Base-by-base conservation (phyloP, 495 filamentous ascomycete genomes). In the Lichina pygmaea region DNA sequence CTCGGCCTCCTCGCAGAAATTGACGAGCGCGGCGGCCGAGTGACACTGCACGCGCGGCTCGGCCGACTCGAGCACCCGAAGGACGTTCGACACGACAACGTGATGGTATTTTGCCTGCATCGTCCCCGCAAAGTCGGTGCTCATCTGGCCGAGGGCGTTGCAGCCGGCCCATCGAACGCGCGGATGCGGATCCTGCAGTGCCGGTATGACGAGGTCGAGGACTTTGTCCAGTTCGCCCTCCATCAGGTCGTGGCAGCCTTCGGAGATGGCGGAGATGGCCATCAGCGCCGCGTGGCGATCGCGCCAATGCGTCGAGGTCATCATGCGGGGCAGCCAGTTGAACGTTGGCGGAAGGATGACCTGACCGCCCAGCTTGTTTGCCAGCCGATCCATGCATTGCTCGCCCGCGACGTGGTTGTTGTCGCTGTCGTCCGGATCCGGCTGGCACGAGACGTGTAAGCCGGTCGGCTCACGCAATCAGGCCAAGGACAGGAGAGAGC, bases 141-240 rank as follows among this genome's bases (percentile, higher is more conserved):
- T 95, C 91, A 99, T 99, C 58, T 99, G 91, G 11, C 91, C 91
- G 24, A 99, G 66, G n/a, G 91, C 91, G 57, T 99, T 95, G 64
- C 91, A 99, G 34, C 86, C 91, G 33, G 91, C 91, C 74, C 91
- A 99, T 46, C 89, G 78, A 43, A 99, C 91, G 48, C 91, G 80
- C 16, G 91, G 83, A 56, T 95, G 91, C 38, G 77, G 67, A 51
- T 95, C 86, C 49, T 76, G 73, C n/a, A 99, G 68, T 43, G 86
- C 81, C 11, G 91, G 91, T 38, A 93, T 73, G 38, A 99, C 89
- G 24, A 95, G 68, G 42, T 86, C 84, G 48, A 99, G 66, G 17
- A 99, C 86, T 57, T 93, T 82, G 55, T 81, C 80, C 5, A 99
- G 66, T 56, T 99, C 86, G 42, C 79, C 81, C 46, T 86, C 70